Conservation (phyloP, 768 basidiomycete genomes). For the Hericium coralloides region DNA sequence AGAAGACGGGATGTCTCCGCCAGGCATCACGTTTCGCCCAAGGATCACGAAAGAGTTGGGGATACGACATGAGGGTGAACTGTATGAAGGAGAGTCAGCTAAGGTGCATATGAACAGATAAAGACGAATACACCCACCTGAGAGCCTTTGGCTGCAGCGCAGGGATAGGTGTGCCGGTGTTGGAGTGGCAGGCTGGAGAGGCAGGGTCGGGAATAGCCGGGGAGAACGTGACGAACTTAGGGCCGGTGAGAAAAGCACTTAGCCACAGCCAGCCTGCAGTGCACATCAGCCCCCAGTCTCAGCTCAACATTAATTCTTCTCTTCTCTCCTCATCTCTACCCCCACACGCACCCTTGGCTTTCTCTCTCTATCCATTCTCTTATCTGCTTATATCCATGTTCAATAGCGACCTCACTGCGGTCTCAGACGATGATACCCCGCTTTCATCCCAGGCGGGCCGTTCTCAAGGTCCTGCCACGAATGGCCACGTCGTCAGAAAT, state of each 20-base stretch:
- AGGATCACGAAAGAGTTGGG: slow-evolving; percentile 81
- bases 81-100: neutral
- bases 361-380: neutral
- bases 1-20: slow-evolving; percentile 86
- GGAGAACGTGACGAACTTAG: slow-evolving; percentile 29
- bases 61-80: slow-evolving; percentile 16
- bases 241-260: slow-evolving; percentile 40
- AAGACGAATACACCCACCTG: neutral
- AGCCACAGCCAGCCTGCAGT: slow-evolving; percentile 11
- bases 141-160: neutral
- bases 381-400: neutral
- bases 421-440: slow-evolving; percentile 46
- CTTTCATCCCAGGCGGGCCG: slow-evolving; percentile 31
- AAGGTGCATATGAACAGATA: neutral
- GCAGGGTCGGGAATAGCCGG: neutral
- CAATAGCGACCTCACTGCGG: slow-evolving; percentile 35
- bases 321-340: slow-evolving; percentile 10
- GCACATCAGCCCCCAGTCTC: neutral
- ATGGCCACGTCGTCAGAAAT: slow-evolving; percentile 36
- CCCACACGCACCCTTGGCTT: slow-evolving; percentile 2
- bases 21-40: slow-evolving; percentile 93
- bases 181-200: neutral
- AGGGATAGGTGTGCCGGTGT: neutral
- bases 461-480: slow-evolving; percentile 19
- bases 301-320: neutral